Evolutionary conservation across 2,329 filamentous ascomycete genomes (phyloP), one percentile per base, ranked within the genome.

Genomic region (Pleomassaria siparia): DNA sequence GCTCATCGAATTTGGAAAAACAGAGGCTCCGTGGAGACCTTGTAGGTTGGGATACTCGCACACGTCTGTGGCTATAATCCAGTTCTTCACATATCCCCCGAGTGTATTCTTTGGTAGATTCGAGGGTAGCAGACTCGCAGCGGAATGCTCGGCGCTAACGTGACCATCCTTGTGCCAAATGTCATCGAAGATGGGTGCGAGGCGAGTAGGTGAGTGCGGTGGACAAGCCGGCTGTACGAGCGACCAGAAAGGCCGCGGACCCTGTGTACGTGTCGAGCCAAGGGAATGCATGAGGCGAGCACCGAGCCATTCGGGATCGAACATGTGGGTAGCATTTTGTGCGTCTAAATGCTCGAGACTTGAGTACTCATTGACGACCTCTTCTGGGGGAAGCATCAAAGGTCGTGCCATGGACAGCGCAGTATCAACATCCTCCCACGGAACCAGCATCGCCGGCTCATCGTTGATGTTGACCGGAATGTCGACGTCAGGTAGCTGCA

Each of bases 381-480:
- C 62, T 20, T 68, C 49, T 0, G 47, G 41, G 3, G 58, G 47
- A 12, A 63, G 55, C 15, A 69, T 39, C 7, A 63, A 39, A 62
- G 55, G 40, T 47, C 63, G 46, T 53, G 63, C 28, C 36, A 57
- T 47, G 49, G 73, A 67, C 36, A 74, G 67, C 9, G 60, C 44
- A 3, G 56, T 67, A 33, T 72, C 62, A 11, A 78, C 69, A 10
- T 60, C 66, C 45, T 78, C 75, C 71, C 73, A 78, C 1, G 74
- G 72, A 1, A 76, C 74, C 4, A 78, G 59, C 16, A 80, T 54
- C 1, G 74, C 67, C 15, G 72, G 67, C 55, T 78, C 74, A 32
- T 77, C 75, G 68, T 77, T 76, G 7, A 66, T 61, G 53, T 78
- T 79, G 25, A 78, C 61, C 1, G 76, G 66, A 21, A 80, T 63